phyloP scores from a whole-genome alignment of 176 grass and related monocot genomes.

The Aegilops speltoides region DNA sequence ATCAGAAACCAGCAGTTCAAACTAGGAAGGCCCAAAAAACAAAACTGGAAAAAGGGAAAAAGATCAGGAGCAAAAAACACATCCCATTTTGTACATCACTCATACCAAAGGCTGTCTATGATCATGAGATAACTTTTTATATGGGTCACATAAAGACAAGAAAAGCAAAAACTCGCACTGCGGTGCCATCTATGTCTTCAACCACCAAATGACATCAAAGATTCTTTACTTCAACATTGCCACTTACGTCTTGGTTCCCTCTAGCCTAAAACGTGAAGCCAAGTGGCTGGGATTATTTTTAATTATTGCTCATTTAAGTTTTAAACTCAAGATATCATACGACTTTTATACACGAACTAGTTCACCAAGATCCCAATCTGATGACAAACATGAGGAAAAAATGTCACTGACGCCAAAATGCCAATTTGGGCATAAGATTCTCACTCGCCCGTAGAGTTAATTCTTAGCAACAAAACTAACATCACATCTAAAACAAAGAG shows the following conservation, averaged over 20 bases:
- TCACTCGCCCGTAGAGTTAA: conserved; percentile 1
- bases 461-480: background rate
- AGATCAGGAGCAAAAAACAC: background rate
- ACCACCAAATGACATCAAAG: background rate
- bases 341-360: background rate
- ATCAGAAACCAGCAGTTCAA: background rate
- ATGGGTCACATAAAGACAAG: conserved; percentile 13
- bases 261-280: background rate
- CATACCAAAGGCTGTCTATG: background rate
- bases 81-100: background rate
- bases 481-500: background rate
- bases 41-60: background rate
- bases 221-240: background rate
- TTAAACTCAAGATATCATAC: background rate
- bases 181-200: too few relatives aligned
- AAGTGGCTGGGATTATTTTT: background rate
- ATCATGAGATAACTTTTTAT: background rate
- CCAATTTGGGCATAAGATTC: background rate
- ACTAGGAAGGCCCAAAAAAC: background rate
- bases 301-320: background rate
- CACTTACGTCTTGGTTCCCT: background rate
- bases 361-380: background rate
- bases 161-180: background rate
- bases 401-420: too few relatives aligned
- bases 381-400: too few relatives aligned